Conservation (phyloP, 352 stramenopile species). For the Phytophthora litchii region DNA sequence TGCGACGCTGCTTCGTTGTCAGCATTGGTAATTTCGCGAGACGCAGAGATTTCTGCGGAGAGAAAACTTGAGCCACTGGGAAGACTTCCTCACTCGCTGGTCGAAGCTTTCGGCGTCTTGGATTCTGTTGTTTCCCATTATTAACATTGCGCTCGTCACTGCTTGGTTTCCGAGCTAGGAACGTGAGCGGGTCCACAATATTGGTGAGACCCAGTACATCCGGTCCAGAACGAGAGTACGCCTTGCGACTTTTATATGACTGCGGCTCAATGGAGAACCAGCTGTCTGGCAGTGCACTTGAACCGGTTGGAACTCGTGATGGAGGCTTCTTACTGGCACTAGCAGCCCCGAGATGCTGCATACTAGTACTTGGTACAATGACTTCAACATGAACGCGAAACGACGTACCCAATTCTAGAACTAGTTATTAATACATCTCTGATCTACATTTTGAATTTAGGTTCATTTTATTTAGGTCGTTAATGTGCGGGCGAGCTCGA, state of each 20-base stretch:
- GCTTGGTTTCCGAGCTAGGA: constrained; percentile 32
- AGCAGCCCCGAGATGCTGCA: constrained; percentile 16
- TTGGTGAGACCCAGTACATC: constrained; percentile 44
- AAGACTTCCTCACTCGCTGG: neutral
- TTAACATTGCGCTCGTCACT: neutral
- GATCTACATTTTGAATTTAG: too few relatives aligned
- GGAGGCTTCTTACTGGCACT: constrained; percentile 15
- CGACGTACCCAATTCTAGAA: too few relatives aligned
- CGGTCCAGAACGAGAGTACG: constrained; percentile 8
- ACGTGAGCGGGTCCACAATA: constrained; percentile 35
- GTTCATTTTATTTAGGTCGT: constrained; percentile 1
- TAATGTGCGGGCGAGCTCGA: constrained; percentile 70
- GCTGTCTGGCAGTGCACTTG: constrained; percentile 27
- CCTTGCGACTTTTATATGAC: constrained; percentile 17
- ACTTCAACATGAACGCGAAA: constrained; percentile 17
- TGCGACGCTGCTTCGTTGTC: neutral
- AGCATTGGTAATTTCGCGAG: constrained; percentile 33
- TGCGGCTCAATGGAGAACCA: constrained; percentile 44
- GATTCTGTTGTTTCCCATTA: constrained; percentile 18
- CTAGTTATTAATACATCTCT: too few relatives aligned
- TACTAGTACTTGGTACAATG: constrained; percentile 5
- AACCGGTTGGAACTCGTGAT: neutral
- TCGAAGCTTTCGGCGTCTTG: constrained; percentile 8
- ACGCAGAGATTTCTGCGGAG: constrained; percentile 48
- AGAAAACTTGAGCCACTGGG: constrained; percentile 40